phyloP scores from a whole-genome alignment of 345 rosid genomes.

The Anastatica hierochuntica region DNA sequence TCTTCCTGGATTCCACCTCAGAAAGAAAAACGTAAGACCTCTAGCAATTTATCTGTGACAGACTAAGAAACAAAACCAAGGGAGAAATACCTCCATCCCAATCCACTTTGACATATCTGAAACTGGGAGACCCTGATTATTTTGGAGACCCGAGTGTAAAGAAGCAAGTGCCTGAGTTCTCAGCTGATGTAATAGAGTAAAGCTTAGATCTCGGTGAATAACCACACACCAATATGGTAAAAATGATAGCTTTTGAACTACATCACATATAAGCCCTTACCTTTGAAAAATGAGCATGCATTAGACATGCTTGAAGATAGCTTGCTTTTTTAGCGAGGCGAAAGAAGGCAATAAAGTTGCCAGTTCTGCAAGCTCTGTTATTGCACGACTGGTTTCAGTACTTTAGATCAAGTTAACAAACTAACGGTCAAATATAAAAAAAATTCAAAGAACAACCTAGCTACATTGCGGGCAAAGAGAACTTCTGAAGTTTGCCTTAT shows the following conservation, averaged over 20 bases:
- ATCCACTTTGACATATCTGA: conserved; percentile 69
- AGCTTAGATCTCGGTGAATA: neutral
- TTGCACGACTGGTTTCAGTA: conserved; percentile 24
- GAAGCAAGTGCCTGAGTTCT: conserved; percentile 90
- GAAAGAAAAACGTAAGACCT: conserved; percentile 25
- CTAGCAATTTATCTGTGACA: conserved; percentile 4
- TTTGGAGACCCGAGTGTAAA: conserved; percentile 71
- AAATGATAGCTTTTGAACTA: conserved; percentile 7
- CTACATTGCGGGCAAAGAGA: conserved; percentile 81
- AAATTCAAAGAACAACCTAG: conserved; percentile 51
- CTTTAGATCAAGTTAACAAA: conserved; percentile 26
- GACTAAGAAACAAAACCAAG: conserved; percentile 5
- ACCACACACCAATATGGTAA: conserved; percentile 1
- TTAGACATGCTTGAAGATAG: conserved; percentile 94
- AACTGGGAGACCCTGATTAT: conserved; percentile 87
- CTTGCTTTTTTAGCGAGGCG: conserved; percentile 85
- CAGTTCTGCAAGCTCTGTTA: conserved; percentile 84
- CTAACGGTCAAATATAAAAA: conserved; percentile 2
- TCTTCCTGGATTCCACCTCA: conserved; percentile 53
- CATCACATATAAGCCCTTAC: conserved; percentile 30
- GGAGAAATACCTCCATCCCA: conserved; percentile 68
- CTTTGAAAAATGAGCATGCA: conserved; percentile 99
- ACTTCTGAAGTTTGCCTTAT: conserved; percentile 88
- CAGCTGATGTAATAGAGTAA: conserved; percentile 45
- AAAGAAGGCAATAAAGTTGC: conserved; percentile 81